A percentile compares a stretch with the other conserved stretches of the same genome.
Conservation (phyloP, 2,329 filamentous ascomycete genomes). For the Aspergillus sp. region DNA sequence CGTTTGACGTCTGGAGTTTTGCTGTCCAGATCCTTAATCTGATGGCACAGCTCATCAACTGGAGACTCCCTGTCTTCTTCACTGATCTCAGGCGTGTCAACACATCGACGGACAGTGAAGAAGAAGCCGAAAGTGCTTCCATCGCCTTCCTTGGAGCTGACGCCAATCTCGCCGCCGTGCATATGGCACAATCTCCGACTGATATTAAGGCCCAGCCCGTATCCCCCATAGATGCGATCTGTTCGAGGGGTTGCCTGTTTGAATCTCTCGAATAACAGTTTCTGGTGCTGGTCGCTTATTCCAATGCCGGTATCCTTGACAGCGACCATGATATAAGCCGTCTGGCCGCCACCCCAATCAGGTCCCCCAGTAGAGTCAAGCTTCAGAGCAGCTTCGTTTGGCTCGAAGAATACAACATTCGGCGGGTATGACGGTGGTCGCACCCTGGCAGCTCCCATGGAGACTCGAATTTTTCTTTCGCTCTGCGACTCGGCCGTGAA, state of each 20-base stretch:
- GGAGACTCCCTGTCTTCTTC: background rate
- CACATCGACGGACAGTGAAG: constrained; percentile 45
- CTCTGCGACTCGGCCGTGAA: constrained; percentile 57
- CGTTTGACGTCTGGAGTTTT: constrained; percentile 16
- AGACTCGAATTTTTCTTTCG: constrained; percentile 47
- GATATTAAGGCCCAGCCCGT: constrained; percentile 76
- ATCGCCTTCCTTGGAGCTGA: constrained; percentile 56
- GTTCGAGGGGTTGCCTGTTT: constrained; percentile 74
- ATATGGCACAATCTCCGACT: constrained; percentile 76
- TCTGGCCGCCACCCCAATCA: constrained; percentile 58
- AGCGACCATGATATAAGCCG: constrained; percentile 67
- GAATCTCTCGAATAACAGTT: constrained; percentile 74
- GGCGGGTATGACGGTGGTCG: constrained; percentile 45
- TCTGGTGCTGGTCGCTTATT: constrained; percentile 68
- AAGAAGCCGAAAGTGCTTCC: constrained; percentile 62
- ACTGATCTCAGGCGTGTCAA: background rate
- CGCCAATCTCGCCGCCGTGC: constrained; percentile 76
- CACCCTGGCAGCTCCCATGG: constrained; percentile 50
- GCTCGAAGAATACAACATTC: constrained; percentile 35
- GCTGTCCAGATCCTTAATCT: constrained; percentile 21
- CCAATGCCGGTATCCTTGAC: constrained; percentile 77
- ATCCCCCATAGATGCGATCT: constrained; percentile 76
- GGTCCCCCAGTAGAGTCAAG: constrained; percentile 37
- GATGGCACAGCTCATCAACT: constrained; percentile 19
- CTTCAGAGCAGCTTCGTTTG: constrained; percentile 17